Percentiles rank a stretch among this genome's conserved stretches.
Evolutionary conservation across 768 basidiomycete genomes (phyloP).

Genomic region (Amanita phalloides): DNA sequence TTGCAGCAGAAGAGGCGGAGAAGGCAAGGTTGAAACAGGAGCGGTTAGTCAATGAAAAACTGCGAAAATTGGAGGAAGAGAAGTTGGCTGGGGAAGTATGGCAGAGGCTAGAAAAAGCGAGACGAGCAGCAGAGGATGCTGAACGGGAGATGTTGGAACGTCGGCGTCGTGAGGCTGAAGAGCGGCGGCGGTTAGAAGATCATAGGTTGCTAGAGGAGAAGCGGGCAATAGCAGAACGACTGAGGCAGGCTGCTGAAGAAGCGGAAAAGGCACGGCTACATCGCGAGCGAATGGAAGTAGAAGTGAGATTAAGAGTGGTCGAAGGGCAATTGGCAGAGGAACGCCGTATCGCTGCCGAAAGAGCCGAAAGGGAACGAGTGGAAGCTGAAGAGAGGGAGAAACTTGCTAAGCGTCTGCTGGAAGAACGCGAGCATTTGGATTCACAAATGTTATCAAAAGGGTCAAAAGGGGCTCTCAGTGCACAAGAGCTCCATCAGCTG

Average conservation of each 20-base stretch:
- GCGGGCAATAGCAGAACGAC: conserved; percentile 18
- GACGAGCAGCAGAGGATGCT: conserved; percentile 12
- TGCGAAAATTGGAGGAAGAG: conserved; percentile 14
- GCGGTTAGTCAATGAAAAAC: conserved; percentile 17
- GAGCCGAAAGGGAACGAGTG: conserved; percentile 10
- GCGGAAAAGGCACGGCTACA: conserved; percentile 19
- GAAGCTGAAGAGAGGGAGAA: conserved; percentile 11
- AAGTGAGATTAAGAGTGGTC: conserved; percentile 20
- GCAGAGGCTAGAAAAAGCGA: conserved; percentile 14
- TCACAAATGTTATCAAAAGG: conserved; percentile 1
- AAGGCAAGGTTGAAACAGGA: conserved; percentile 22
- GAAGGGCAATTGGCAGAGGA: conserved; percentile 22
- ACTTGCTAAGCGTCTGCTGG: conserved; percentile 6
- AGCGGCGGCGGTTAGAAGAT: conserved; percentile 16
- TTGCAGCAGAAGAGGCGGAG: conserved; percentile 25
- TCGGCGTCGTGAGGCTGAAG: conserved; percentile 13
- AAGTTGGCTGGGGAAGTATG: conserved; percentile 12
- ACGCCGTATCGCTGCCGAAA: conserved; percentile 13
- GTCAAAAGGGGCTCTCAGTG: neutral
- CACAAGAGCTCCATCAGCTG: neutral
- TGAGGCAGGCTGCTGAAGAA: conserved; percentile 13
- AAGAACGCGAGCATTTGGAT: conserved; percentile 7
- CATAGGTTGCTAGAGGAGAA: conserved; percentile 19
- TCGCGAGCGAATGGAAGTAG: conserved; percentile 19
- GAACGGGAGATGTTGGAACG: conserved; percentile 12